phyloP scores from a whole-genome alignment of 495 filamentous ascomycete genomes.

The Aspergillus taichungensis region DNA sequence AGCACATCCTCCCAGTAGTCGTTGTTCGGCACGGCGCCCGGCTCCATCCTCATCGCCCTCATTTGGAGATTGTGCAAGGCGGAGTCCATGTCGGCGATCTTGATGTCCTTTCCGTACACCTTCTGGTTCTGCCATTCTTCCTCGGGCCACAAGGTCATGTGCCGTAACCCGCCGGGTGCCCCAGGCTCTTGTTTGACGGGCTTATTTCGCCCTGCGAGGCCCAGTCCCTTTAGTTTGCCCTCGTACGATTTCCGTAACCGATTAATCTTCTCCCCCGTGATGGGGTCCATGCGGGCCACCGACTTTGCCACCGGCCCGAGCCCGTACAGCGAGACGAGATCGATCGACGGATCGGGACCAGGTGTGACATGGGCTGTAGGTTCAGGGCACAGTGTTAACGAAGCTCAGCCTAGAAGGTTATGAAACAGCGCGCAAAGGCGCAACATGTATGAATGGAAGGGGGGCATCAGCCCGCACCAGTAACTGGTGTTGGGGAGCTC shows the following conservation, averaged over 20 bases:
- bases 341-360: constrained; percentile 51
- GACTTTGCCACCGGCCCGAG: constrained; percentile 51
- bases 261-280: constrained; percentile 63
- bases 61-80: constrained; percentile 39
- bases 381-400: constrained; percentile 35
- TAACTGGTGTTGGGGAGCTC: constrained; percentile 30
- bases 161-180: constrained; percentile 30
- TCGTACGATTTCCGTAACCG: constrained; percentile 68
- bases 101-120: constrained; percentile 51
- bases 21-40: constrained; percentile 47
- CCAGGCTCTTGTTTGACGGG: constrained; percentile 41
- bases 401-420: constrained; percentile 22
- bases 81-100: constrained; percentile 35
- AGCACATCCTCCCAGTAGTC: constrained; percentile 50
- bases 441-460: constrained; percentile 1
- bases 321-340: constrained; percentile 56
- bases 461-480: constrained; percentile 21
- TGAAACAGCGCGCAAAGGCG: constrained; percentile 16
- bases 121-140: constrained; percentile 60
- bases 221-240: constrained; percentile 53
- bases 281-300: constrained; percentile 55
- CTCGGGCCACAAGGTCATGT: constrained; percentile 49
- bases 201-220: constrained; percentile 56
- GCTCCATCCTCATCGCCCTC: constrained; percentile 47
- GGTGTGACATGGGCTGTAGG: constrained; percentile 34